Base-by-base conservation (phyloP, 2,329 filamentous ascomycete genomes). In the Gyromitra esculenta region DNA sequence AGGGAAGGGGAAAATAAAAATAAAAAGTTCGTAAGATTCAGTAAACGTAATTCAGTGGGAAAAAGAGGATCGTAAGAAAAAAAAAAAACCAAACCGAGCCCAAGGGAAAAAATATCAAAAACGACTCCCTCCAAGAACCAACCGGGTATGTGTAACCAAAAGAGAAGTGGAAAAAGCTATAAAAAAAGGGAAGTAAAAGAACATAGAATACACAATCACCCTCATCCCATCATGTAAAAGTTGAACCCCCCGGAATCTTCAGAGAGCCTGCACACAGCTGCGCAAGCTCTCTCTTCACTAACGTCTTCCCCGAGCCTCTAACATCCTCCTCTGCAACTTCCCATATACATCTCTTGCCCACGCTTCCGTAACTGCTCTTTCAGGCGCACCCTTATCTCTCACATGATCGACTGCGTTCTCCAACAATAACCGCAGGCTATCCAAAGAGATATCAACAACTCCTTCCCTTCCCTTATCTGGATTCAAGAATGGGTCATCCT, bases 401-500 rank as follows among this genome's bases (percentile, higher is more conserved):
- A 80, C 80, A 67, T 81, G 79, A 35, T 81, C 79, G 1, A 81
- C 80, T 21, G 80, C 79, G 70, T 82, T 82, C 70, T 80, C 78
- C 37, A 82, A 64, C 45, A 82, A 72, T 59, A 79, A 73, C 31
- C 78, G 76, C 1, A 82, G 66, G 50, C 79, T 76, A 60, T 82
- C 81, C 60, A 81, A 76, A 48, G 75, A 81, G 37, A 82, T 79
- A 59, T 79, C 79, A 8, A 79, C 81, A 15, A 78, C 63, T 2
- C 77, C 78, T 54, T 80, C 78, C 39, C 71, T 79, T 9, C 52
- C 70, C 15, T 57, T 71, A 73, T 82, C 84, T 0, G 90, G 90
- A 80, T 90, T 89, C 48, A 92, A 81, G 81, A 91, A 91, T 2
- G 88, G 86, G 79, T 92, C 90, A 1, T 85, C 85, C 11, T 87